Evolutionary conservation across 192 early-diverging fungal species (phyloP).

Genomic region (Dissophora globulifera): DNA sequence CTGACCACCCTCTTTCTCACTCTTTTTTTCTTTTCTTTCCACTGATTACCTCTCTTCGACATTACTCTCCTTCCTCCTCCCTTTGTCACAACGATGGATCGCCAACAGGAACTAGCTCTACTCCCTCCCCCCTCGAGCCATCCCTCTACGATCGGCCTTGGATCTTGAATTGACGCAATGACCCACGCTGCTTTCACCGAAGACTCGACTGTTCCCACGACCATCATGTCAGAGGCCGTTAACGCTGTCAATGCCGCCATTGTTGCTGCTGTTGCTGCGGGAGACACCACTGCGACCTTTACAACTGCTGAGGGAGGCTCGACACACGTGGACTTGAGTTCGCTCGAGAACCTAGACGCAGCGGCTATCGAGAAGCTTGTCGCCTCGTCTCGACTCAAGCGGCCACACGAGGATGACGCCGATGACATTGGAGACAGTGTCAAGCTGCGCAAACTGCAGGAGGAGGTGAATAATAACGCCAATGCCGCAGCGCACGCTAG

Average conservation of each 20-base stretch:
- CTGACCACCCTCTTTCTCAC: too few relatives aligned
- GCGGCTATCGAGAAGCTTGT: constrained; percentile 33
- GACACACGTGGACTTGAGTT: constrained; percentile 16
- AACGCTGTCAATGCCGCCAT: constrained; percentile 51
- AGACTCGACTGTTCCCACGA: constrained; percentile 20
- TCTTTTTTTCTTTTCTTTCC: too few relatives aligned
- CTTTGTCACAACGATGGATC: too few relatives aligned
- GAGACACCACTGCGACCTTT: constrained; percentile 27
- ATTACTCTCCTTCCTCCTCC: too few relatives aligned
- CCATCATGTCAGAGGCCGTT: constrained; percentile 44
- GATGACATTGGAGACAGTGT: constrained; percentile 41
- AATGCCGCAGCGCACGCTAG: constrained; percentile 38
- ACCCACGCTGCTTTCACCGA: constrained; percentile 28
- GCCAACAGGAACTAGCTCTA: not conserved
- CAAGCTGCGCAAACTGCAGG: constrained; percentile 47
- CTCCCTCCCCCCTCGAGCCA: not conserved
- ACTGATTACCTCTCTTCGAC: too few relatives aligned
- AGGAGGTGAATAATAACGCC: constrained; percentile 50
- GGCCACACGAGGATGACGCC: constrained; percentile 34
- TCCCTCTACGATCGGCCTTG: too few relatives aligned
- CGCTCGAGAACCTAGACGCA: constrained; percentile 13
- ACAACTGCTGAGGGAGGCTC: not conserved
- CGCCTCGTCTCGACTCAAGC: constrained; percentile 16
- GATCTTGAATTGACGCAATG: too few relatives aligned
- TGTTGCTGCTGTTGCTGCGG: constrained; percentile 46